Base-by-base conservation (phyloP, 306 rosid species). In the Abrus precatorius region DNA sequence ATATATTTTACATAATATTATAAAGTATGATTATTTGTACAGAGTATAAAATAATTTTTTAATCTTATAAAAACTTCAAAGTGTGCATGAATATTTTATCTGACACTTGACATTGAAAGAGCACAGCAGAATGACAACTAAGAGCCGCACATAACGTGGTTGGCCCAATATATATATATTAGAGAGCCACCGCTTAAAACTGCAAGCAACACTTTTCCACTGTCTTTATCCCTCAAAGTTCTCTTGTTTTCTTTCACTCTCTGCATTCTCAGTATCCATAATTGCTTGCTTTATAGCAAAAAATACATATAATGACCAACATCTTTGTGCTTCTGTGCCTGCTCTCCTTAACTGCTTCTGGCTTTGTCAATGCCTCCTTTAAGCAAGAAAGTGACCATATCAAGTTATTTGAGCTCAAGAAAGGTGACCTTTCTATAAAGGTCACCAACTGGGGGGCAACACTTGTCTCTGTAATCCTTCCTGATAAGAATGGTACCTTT, bases 401-500 rank as follows among this genome's bases (percentile, higher is more conserved):
- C 45, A 61, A 54, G 14, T 5, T 84, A 3, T 84, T 84, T 80
- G 85, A 62, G 70, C 84, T 84, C 13, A 80, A 84, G 71, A 84
- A 80, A 49, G 87, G 85, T 29, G 84, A 84, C 34, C 30, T 84
- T 30, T 32, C 82, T 64, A 40, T 84, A 55, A 84, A 75, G 52
- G 79, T 84, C 76, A 44, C 87, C 8, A 84, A 84, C 34, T 80
- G 84, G 84, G 87, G 87, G 60, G 87, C 87, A 28, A 60, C 84
- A 52, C 57, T 84, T 80, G n/a, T 84, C 0, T 84, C 87, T 2
- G 47, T 84, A 14, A 9, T 84, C 59, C 79, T 84, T 61, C 87
- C 87, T 12, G 84, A 84, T 14, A 84, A 75, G 27, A 9, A 80
- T 65, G 88, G 88, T 85, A 85, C 9, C 20, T 20, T 20, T 20